Evolutionary conservation across 208 protist genomes (phyloP), one percentile per base, ranked within the genome.

Genomic region (Trypanosoma caninum): DNA sequence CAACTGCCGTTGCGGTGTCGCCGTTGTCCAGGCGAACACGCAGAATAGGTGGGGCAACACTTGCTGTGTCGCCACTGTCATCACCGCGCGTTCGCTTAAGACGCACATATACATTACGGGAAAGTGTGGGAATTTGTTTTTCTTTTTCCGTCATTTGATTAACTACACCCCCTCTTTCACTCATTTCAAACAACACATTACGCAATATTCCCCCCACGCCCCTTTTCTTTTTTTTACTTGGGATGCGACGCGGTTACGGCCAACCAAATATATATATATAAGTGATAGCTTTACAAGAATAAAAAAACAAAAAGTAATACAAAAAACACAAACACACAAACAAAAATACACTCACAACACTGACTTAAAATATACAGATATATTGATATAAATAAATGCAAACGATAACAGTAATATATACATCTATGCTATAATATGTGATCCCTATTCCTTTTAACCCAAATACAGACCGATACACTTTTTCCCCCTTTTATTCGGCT

Each of bases 21-120:
- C 62, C 41, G 27, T 68, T 25, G 9, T 54, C 18, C 45, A 51
- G 25, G 14, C 28, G 58, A 38, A 55, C 30, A 18, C 31, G 42
- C 45, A 75, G 48, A 31, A 65, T 51, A 7, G 60, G 41, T 23
- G 60, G 60, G 13, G 38, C 50, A 2, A 37, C 16, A 25, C 45
- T n/a, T 27, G 27, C 40, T 16, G 1, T 18, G 22, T 37, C n/a
- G 0, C 9, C 37, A 23, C 1, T n/a, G n/a, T 34, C 51, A 27
- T 25, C 22, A 28, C 30, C 25, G 23, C 60, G 48, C 30, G 31
- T 37, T 8, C 60, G 34, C 18, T 59, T 67, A 4, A 67, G 23
- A 33, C 60, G 60, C 51, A 67, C 53, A 33, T 62, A 62, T 23
- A 62, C 57, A 41, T n/a, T 30, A 6, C 30, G 23, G 0, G 30